Evolutionary conservation across 2,329 filamentous ascomycete genomes (phyloP).

Genomic region (Penicillium fuscoglaucum): DNA sequence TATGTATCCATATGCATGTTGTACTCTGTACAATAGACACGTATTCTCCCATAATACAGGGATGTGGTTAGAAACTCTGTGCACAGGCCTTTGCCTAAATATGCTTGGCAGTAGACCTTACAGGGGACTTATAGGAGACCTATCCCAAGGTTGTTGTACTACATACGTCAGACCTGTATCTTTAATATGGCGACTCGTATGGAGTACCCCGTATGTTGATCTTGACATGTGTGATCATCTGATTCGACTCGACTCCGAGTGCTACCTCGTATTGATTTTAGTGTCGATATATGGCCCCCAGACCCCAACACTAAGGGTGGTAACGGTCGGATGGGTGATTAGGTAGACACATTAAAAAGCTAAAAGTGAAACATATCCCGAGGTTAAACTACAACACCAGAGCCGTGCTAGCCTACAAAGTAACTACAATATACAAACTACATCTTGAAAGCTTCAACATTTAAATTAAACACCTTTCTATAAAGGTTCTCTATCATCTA

Average conservation of each 20-base stretch:
- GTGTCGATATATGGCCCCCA: background rate
- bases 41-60: background rate
- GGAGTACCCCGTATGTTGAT: background rate
- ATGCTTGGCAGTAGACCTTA: conserved; percentile 5
- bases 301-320: no score
- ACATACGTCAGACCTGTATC: background rate
- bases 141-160: background rate
- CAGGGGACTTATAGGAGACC: background rate
- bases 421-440: no score
- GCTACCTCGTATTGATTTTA: background rate
- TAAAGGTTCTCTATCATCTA: background rate
- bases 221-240: conserved; percentile 4
- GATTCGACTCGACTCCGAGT: background rate
- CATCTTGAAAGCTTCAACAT: background rate
- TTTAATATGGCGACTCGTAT: background rate
- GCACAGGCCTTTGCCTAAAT: background rate
- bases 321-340: no score
- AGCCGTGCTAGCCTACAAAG: background rate
- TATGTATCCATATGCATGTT: no score
- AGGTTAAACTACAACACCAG: background rate
- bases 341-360: no score
- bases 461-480: background rate
- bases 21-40: no score
- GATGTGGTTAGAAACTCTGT: background rate
- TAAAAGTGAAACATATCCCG: no score